Conservation (phyloP, 1,284 basidiomycete genomes). For the Cerioporus squamosus region DNA sequence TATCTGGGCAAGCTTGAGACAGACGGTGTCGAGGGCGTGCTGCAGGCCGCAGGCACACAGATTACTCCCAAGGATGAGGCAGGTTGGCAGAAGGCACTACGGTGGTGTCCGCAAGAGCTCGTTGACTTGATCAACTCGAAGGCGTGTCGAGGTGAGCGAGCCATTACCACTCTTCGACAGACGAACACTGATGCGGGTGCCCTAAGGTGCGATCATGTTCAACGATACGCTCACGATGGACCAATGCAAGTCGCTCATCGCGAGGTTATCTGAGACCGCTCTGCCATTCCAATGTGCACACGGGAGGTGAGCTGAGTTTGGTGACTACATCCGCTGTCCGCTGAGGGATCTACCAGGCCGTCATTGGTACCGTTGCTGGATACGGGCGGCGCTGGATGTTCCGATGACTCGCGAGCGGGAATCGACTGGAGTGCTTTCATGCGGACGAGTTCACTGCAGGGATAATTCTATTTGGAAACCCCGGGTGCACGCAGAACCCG, state of each 20-base stretch:
- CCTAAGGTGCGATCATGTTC: conserved; percentile 93
- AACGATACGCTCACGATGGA: conserved; percentile 74
- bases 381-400: conserved; percentile 2
- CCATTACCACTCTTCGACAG: background rate
- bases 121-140: conserved; percentile 89
- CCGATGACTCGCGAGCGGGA: background rate
- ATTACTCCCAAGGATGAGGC: conserved; percentile 1
- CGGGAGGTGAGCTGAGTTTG: conserved; percentile 62
- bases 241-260: conserved; percentile 76
- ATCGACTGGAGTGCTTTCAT: conserved; percentile 15
- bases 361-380: conserved; percentile 34
- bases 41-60: background rate
- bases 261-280: conserved; percentile 66
- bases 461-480: no score
- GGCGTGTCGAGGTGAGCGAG: conserved; percentile 80
- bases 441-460: background rate
- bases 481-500: no score
- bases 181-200: background rate
- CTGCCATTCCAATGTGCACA: conserved; percentile 96
- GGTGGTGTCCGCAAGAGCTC: conserved; percentile 79
- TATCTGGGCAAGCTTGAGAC: conserved; percentile 54
- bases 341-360: conserved; percentile 20
- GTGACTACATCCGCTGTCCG: no score
- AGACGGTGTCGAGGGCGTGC: conserved; percentile 25
- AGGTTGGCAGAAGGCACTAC: conserved; percentile 71